A percentile compares a stretch with the other conserved stretches of the same genome.
Conservation (phyloP, 2,329 filamentous ascomycete species). For the Ascochyta fabae region DNA sequence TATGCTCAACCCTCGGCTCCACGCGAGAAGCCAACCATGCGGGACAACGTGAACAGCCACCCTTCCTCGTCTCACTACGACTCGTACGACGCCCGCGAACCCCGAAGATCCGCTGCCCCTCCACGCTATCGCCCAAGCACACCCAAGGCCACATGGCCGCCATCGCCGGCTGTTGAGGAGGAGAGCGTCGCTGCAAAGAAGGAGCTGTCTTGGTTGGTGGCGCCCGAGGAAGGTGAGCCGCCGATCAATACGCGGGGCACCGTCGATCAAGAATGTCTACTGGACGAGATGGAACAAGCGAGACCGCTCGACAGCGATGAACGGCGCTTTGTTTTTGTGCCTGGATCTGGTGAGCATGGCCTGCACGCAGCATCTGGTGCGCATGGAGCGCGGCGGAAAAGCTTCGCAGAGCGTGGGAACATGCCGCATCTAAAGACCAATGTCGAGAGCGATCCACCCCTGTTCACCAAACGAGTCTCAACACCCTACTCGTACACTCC, state of each 20-base stretch:
- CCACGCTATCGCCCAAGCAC: conserved; percentile 27
- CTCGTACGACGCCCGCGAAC: conserved; percentile 43
- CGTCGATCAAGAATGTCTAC: conserved; percentile 71
- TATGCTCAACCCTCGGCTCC: conserved; percentile 7
- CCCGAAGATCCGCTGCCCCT: conserved; percentile 23
- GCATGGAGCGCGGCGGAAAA: conserved; percentile 34
- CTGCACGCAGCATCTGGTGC: conserved; percentile 2
- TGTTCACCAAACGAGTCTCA: conserved; percentile 51
- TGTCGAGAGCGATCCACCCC: conserved; percentile 40
- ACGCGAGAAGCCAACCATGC: conserved; percentile 12
- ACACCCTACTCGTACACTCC: conserved; percentile 56
- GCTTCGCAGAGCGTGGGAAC: conserved; percentile 45
- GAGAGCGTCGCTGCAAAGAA: conserved; percentile 67
- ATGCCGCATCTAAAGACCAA: conserved; percentile 45
- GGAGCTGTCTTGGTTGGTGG: conserved; percentile 59
- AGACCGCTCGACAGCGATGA: conserved; percentile 59
- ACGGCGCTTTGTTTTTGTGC: conserved; percentile 68
- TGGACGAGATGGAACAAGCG: conserved; percentile 64
- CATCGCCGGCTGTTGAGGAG: conserved; percentile 72
- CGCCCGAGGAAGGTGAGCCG: conserved; percentile 53
- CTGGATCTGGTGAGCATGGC: conserved; percentile 28
- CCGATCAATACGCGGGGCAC: conserved; percentile 69
- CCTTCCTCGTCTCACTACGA: conserved; percentile 21
- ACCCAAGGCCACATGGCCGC: conserved; percentile 56
- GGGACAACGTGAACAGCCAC: conserved; percentile 27